phyloP scores from a whole-genome alignment of 225 moss, liverwort and hornwort genomes.

The Takakia lepidozioides region DNA sequence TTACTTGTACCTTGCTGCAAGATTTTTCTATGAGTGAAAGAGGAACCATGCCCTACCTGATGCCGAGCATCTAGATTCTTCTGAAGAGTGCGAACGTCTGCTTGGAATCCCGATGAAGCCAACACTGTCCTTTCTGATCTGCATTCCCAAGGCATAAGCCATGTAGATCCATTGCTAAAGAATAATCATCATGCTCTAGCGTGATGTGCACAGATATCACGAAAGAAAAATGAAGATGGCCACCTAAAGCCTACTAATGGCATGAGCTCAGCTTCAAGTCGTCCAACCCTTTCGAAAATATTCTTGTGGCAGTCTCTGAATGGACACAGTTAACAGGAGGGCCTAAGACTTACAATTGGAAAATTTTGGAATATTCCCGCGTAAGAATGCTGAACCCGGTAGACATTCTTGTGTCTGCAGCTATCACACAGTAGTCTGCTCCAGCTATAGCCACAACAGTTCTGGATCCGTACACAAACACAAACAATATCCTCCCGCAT shows the following conservation, averaged over 20 bases:
- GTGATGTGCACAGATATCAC: background rate
- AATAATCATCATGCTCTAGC: too few relatives aligned
- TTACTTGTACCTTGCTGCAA: too few relatives aligned
- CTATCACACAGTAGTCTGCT: slow-evolving; percentile 85
- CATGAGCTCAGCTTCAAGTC: too few relatives aligned
- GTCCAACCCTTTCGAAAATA: too few relatives aligned
- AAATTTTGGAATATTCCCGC: slow-evolving; percentile 80
- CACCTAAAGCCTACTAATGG: background rate
- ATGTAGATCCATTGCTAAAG: background rate
- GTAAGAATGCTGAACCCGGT: slow-evolving; percentile 93
- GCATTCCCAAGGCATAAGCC: background rate
- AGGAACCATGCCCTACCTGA: too few relatives aligned
- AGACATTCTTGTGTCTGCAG: slow-evolving; percentile 94
- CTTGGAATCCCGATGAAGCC: slow-evolving; percentile 94
- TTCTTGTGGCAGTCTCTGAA: too few relatives aligned
- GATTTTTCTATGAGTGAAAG: too few relatives aligned
- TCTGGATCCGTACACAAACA: slow-evolving; percentile 21
- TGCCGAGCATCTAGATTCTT: slow-evolving; percentile 83
- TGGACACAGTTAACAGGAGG: too few relatives aligned
- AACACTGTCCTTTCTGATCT: slow-evolving; percentile 83
- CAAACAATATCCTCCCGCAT: too few relatives aligned
- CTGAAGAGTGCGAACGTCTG: slow-evolving; percentile 75
- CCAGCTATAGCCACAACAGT: slow-evolving; percentile 95
- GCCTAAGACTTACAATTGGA: slow-evolving; percentile 63
- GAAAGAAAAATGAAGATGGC: background rate